Base-by-base conservation (phyloP, 495 filamentous ascomycete genomes). In the Xylaria longipes region DNA sequence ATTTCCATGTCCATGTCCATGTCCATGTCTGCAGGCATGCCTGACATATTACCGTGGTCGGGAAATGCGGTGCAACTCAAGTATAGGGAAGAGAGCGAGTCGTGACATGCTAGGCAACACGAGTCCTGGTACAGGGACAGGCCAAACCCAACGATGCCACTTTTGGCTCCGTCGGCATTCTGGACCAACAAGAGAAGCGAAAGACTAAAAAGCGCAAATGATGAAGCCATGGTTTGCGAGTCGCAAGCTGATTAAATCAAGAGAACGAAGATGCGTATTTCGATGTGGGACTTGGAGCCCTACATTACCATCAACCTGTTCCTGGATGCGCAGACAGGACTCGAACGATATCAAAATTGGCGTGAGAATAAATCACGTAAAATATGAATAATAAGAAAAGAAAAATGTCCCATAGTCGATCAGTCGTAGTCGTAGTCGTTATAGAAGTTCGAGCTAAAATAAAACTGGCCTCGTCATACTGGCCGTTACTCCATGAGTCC, bases 81-180 rank as follows among this genome's bases (percentile, higher is more conserved):
- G 39, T 67, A 67, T 27, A 67, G n/a, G 48, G 65, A 52, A 20
- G 65, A 22, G 45, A 67, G 50, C 39, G 65, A 39, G 33, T 52
- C 50, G 33, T 56, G 45, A 31, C 65, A 67, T 56, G 65, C 33
- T 12, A 54, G 65, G 11, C 65, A 67, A 31, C 65, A 67, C 20
- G 39, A 43, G 48, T 67, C 65, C 14, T 20, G 65, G 48, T 67
- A 67, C 39, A 67, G 4, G 8, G 45, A 37, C 8, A 52, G 29
- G 22, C 65, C 65, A 43, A 67, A 67, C 9, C 65, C 65, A 15
- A 67, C 41, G 31, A 67, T 67, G 31, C 65, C 65, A 52, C 56
- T 67, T 14, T 27, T 7, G 27, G 65, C 45, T 52, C 17, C 65
- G 29, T 27, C 52, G 20, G 11, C 65, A 27, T 41, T 15, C 15